Evolutionary conservation across 2,329 filamentous ascomycete species (phyloP), one percentile per base, ranked within the genome.

Genomic region (Verticillium nubilum): DNA sequence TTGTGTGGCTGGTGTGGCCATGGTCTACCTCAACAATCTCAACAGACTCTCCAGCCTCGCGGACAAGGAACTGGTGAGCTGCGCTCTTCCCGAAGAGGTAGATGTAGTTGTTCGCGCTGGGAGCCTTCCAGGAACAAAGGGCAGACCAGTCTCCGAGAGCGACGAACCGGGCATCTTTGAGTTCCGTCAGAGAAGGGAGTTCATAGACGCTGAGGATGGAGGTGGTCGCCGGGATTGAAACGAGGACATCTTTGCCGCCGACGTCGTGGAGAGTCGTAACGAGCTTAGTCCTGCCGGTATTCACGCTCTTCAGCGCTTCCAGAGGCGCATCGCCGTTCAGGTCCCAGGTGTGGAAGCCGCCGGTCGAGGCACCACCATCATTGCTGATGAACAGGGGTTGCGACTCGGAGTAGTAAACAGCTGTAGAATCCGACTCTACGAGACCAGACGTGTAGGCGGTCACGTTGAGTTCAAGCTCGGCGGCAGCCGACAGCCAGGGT

Each of bases 131-230:
- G 10, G 71, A 67, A 64, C 79, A 81, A 5, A 80, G 63, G 1
- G 78, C 73, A 15, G 78, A 79, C 76, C 78, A 80, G 62, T 80
- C 78, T 0, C 79, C 78, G 15, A 79, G 66, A 1, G 73, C 67
- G 26, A 68, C 73, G 12, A 70, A 67, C 37, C 69, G 62, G 3
- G 73, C 72, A 5, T 66, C 65, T 5, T 71, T 66, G 19, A 74
- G 59, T 59, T 73, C 69, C 54, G 70, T 64, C 4, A 74, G 60
- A 2, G 63, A 65, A 2, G 67, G 67, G 5, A 72, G 65, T 52
- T 76, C 72, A 56, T 74, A 80, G 2, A 74, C 65, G 7, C 76
- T 70, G 26, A 80, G 64, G 7, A 75, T 63, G 1, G 76, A 78
- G 58, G 79, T 76, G 0, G 77, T 71, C 61, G 74, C 69, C 2